phyloP scores from a whole-genome alignment of 2,329 filamentous ascomycete species.

The Clarireedia homoeocarpa region DNA sequence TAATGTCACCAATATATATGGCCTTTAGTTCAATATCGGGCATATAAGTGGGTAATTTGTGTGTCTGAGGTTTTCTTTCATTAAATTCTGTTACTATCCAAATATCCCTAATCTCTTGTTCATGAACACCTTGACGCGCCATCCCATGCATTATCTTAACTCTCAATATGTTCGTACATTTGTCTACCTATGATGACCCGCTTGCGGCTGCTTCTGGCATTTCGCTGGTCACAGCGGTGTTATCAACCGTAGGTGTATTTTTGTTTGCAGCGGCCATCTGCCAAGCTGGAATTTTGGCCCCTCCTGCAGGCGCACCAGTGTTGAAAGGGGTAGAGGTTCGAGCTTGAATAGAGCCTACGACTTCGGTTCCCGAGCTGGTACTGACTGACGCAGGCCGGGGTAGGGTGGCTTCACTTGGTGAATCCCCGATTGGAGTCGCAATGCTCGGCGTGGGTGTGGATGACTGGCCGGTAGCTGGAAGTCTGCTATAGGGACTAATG shows the following conservation, averaged over 20 bases:
- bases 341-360: constrained; percentile 29
- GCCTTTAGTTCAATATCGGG: too few species aligned
- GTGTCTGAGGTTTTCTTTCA: too few species aligned
- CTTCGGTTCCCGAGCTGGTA: constrained; percentile 27
- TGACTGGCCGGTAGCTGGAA: constrained; percentile 12
- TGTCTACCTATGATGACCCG: constrained; percentile 11
- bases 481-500: constrained; percentile 24
- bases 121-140: constrained; percentile 3
- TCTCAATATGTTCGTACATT: neutral
- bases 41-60: too few species aligned
- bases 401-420: constrained; percentile 15
- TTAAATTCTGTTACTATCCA: too few species aligned
- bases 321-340: constrained; percentile 40
- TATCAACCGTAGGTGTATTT: constrained; percentile 20
- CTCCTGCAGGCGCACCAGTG: constrained; percentile 41
- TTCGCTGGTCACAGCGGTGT: constrained; percentile 15
- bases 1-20: too few species aligned
- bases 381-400: constrained; percentile 29
- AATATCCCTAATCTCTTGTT: too few species aligned
- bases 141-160: constrained; percentile 4
- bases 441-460: constrained; percentile 6
- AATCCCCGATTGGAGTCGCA: constrained; percentile 13
- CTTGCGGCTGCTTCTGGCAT: constrained; percentile 18
- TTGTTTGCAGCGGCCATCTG: constrained; percentile 64
- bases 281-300: constrained; percentile 71